Base-by-base conservation (phyloP, 108 stramenopile genomes). In the Nannochloropsis gaditana region DNA sequence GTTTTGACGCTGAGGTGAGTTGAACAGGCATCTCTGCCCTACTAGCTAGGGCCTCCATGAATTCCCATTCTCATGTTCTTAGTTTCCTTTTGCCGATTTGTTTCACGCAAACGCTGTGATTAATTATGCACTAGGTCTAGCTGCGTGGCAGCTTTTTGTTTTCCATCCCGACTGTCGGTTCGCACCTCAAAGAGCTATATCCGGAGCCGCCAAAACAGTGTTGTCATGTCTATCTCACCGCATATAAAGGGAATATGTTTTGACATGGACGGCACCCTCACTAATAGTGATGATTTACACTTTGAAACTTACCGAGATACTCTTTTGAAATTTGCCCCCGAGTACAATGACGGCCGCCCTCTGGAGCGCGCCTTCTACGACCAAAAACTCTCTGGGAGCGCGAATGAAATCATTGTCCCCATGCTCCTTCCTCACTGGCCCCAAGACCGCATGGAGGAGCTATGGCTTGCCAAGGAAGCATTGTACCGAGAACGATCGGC, bases 221-320 rank as follows among this genome's bases (percentile, higher is more conserved):
- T 31, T 31, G 31, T 31, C 31, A 31, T 31, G 31, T 31, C 31
- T 31, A 31, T 31, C 31, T 31, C 31, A 31, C 31, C 31, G 31
- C 31, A 31, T 31, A 31, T 88, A 11, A 88, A 88, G 44, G 87
- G 87, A n/a, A 79, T 84, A 31, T 43, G 84, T 41, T 88, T 88
- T 44, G 87, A 88, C 59, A 88, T 88, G 88, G 89, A 89, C 42
- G 89, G 89, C 15, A 89, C 89, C 5, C 82, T 89, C 11, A 87
- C 88, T 11, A 86, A 89, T 42, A 87, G 86, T n/a, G 89, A 89
- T 43, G 82, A 43, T 21, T 79, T 89, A 15, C 89, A 89, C 82
- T 89, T 85, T 82, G 88, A 88, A 79, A 87, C 88, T 10, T 89
- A 88, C 82, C 87, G 86, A 11, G 88, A 88, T 42, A 88, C 87